A percentile compares a stretch with the other conserved stretches of the same genome.
These are phyloP conservation scores for Pouteria glomerata DNA, from an alignment of 148 eudicot species.

Conservation along the genomic window DNA sequence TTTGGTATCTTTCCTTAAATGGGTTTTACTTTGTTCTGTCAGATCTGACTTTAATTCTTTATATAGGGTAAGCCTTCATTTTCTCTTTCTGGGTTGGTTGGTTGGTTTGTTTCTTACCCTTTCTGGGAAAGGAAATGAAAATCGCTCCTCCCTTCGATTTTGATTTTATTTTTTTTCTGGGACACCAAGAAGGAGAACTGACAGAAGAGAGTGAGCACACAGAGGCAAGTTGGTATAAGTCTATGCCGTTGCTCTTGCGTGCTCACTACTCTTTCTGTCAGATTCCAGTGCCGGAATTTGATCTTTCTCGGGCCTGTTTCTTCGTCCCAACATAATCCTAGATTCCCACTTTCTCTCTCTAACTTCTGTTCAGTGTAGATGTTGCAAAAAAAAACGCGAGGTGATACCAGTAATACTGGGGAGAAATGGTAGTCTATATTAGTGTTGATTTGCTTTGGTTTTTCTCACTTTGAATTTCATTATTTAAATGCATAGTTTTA, in stretches of 20 bases:
- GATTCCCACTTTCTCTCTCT: neutral
- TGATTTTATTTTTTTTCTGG: neutral
- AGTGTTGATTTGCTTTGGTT: neutral
- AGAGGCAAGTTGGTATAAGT: constrained; percentile 39
- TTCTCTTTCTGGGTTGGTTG: neutral
- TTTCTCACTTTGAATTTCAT: neutral
- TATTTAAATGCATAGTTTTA: constrained; percentile 7
- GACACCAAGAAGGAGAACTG: too few relatives aligned
- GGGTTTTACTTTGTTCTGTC: neutral
- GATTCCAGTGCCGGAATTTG: neutral
- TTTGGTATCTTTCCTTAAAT: constrained; percentile 7
- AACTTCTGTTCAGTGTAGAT: neutral
- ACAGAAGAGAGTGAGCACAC: constrained; percentile 86
- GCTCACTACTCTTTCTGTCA: constrained; percentile 76
- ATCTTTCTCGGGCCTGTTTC: neutral
- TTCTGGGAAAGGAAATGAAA: too few relatives aligned
- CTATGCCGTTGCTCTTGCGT: constrained; percentile 49
- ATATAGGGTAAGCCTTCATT: neutral
- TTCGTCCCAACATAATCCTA: neutral
- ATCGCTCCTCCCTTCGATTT: neutral
- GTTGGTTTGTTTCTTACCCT: neutral
- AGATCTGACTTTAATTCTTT: constrained; percentile 23
- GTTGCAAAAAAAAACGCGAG: too few relatives aligned
- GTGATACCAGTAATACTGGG: too few relatives aligned
- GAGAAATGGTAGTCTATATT: too few relatives aligned